These are phyloP conservation scores for Hemileia vastatrix DNA, from an alignment of 1,284 basidiomycete species.

Conservation along the genomic window DNA sequence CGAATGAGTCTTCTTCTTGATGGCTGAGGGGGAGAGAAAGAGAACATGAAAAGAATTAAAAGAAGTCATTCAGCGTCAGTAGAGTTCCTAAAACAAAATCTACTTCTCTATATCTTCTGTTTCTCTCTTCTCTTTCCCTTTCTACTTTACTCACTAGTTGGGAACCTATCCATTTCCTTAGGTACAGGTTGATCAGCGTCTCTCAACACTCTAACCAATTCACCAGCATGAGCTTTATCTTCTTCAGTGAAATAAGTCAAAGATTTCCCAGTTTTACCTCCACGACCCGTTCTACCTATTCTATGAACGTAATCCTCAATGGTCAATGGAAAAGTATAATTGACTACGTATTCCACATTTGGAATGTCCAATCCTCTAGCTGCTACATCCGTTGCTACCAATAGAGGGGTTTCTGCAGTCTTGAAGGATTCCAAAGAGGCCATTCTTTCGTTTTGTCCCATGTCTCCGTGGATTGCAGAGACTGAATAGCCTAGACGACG, in stretches of 20 bases:
- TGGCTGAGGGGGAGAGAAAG: no score
- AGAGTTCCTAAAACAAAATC: background rate
- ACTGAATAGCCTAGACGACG: conserved; percentile 69
- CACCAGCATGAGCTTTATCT: conserved; percentile 68
- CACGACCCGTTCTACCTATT: conserved; percentile 90
- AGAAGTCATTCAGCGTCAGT: no score
- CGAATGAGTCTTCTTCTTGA: conserved; percentile 88
- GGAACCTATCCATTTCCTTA: conserved; percentile 75
- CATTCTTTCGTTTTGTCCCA: conserved; percentile 75
- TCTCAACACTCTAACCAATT: conserved; percentile 77
- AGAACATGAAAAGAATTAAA: no score
- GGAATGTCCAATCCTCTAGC: conserved; percentile 95
- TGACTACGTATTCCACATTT: conserved; percentile 62
- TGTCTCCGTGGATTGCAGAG: conserved; percentile 79
- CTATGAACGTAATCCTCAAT: conserved; percentile 90
- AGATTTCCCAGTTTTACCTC: conserved; percentile 78
- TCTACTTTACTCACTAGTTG: conserved; percentile 55
- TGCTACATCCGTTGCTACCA: conserved; percentile 96
- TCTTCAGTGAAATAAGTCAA: conserved; percentile 75
- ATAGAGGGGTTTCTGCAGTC: conserved; percentile 66
- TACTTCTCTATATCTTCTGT: no score
- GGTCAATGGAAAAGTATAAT: conserved; percentile 89
- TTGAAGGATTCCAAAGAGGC: conserved; percentile 83
- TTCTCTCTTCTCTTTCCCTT: no score
- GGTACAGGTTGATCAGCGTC: conserved; percentile 68